These are phyloP conservation scores for Cystoisospora suis DNA, from an alignment of 169 alveolate genomes.

Conservation along the genomic window DNA sequence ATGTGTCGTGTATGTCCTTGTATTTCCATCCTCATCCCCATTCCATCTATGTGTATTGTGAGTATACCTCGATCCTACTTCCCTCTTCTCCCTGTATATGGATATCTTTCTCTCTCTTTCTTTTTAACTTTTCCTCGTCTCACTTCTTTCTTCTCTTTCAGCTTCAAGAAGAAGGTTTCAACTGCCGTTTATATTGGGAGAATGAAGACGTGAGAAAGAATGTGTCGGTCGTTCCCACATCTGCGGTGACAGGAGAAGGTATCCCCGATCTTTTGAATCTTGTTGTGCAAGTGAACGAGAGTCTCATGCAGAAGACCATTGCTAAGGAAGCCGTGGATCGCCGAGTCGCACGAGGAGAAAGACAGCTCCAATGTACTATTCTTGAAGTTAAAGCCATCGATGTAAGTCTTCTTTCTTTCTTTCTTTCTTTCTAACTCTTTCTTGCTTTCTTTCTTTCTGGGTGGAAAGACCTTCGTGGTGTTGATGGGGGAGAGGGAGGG, in stretches of 20 bases:
- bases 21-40: not conserved
- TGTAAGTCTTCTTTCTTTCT: slow-evolving; percentile 32
- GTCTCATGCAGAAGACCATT: slow-evolving; percentile 85
- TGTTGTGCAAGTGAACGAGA: slow-evolving; percentile 84
- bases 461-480: not conserved
- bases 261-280: slow-evolving; percentile 94
- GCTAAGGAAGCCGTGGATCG: slow-evolving; percentile 68
- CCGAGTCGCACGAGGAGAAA: not conserved
- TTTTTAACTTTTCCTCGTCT: not conserved
- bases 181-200: slow-evolving; percentile 95
- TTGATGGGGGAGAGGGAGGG: not conserved
- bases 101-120: not conserved
- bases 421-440: not conserved
- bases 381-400: slow-evolving; percentile 95
- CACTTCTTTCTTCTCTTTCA: slow-evolving; percentile 66
- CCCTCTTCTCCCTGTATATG: not conserved
- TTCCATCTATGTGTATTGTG: not conserved
- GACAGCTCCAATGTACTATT: slow-evolving; percentile 93
- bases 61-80: not conserved
- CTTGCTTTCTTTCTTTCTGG: not conserved
- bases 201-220: slow-evolving; percentile 91
- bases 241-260: slow-evolving; percentile 99
- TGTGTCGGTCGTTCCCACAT: slow-evolving; percentile 97
- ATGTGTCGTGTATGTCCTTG: not conserved
- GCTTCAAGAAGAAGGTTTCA: slow-evolving; percentile 96